Conservation (phyloP, 169 alveolate genomes). For the Cryptosporidium canis region DNA sequence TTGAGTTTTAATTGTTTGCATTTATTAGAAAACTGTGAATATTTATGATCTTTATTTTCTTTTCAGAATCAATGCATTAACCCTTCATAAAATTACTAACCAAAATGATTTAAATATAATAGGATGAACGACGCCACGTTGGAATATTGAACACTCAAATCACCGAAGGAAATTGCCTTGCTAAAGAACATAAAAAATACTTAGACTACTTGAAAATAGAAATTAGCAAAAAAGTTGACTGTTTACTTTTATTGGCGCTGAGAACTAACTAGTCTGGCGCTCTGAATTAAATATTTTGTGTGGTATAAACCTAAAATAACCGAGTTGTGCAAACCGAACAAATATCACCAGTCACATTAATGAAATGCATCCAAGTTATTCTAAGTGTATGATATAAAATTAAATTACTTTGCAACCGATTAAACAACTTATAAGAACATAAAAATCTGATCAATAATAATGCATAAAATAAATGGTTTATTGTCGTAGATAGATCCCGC, state of each 20-base stretch:
- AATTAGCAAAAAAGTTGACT: not conserved
- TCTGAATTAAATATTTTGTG: not conserved
- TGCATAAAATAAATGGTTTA: not conserved
- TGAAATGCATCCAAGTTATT: not conserved
- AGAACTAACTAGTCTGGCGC: slow-evolving; percentile 17
- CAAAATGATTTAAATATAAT: not conserved
- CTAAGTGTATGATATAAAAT: not conserved
- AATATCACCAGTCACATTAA: not conserved
- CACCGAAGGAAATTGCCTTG: not conserved
- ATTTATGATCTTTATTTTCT: not conserved
- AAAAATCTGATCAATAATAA: not conserved
- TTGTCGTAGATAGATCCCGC: slow-evolving; percentile 60
- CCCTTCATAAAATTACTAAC: not conserved
- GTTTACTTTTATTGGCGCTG: slow-evolving; percentile 2
- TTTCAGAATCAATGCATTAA: not conserved
- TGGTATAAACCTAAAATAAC: not conserved
- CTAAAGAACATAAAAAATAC: not conserved
- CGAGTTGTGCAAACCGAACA: not conserved
- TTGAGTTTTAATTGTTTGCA: slow-evolving; percentile 1
- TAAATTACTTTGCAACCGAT: not conserved
- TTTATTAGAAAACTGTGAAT: not conserved
- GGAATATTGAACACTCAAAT: not conserved
- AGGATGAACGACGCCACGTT: not conserved
- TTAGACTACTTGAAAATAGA: not conserved
- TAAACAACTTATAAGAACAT: not conserved